Evolutionary conservation across 73 alveolate genomes (phyloP).

Genomic region (Paramecium pentaurelia): DNA sequence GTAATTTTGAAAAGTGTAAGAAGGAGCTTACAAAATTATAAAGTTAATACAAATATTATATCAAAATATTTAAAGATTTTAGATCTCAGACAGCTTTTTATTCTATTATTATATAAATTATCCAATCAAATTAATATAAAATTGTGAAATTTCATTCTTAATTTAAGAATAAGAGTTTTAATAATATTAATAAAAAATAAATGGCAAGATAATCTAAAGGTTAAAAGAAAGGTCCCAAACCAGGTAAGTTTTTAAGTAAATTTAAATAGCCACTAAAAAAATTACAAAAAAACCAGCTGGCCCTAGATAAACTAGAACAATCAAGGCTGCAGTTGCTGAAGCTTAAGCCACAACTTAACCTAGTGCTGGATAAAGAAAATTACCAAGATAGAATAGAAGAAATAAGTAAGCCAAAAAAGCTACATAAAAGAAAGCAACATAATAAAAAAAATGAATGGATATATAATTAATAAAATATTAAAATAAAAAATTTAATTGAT

Average conservation of each 20-base stretch:
- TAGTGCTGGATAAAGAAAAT: constrained; percentile 46
- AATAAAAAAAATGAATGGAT: not conserved
- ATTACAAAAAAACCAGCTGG: not conserved
- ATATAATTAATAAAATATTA: not conserved
- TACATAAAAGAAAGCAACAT: not conserved
- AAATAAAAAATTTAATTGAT: not conserved
- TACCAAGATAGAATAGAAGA: constrained; percentile 42
- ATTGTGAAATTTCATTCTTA: not conserved
- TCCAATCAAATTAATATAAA: not conserved
- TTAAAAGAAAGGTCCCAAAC: not conserved
- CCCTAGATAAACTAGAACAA: constrained; percentile 36
- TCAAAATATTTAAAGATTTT: not conserved
- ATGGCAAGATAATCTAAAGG: not conserved
- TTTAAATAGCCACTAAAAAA: not conserved
- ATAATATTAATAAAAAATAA: not conserved
- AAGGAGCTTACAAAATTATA: not conserved
- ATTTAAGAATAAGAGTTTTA: not conserved
- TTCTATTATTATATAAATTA: not conserved
- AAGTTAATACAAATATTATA: not conserved
- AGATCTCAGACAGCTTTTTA: not conserved
- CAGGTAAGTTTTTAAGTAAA: not conserved
- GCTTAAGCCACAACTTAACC: constrained; percentile 22
- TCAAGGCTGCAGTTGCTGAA: constrained; percentile 30
- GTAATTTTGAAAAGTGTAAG: not conserved
- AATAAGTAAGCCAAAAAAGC: not conserved